Percentiles rank a stretch among this genome's conserved stretches.
phyloP scores from a whole-genome alignment of 2,329 filamentous ascomycete species.

The Alternaria sp. region DNA sequence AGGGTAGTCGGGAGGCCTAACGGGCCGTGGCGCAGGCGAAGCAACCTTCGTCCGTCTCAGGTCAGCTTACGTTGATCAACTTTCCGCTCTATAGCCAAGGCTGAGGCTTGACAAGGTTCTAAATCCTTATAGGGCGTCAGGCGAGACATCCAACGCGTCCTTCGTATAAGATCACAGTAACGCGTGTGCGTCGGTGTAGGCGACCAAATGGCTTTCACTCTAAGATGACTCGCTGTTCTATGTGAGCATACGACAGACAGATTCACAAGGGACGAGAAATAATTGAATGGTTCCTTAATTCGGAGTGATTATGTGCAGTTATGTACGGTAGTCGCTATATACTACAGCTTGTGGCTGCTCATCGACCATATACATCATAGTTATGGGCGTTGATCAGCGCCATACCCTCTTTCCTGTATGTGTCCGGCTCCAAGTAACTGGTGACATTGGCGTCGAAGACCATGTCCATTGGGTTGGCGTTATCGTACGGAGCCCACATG shows the following conservation, averaged over 20 bases:
- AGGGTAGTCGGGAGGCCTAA: not conserved
- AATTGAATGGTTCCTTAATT: not conserved
- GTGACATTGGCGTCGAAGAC: slow-evolving; percentile 57
- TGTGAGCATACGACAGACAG: not conserved
- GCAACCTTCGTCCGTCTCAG: not conserved
- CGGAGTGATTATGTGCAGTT: not conserved
- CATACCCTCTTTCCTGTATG: slow-evolving; percentile 54
- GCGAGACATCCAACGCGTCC: not conserved
- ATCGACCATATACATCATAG: slow-evolving; percentile 13
- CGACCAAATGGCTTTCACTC: not conserved
- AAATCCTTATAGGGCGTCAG: not conserved
- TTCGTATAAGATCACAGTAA: not conserved
- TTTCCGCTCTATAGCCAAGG: not conserved
- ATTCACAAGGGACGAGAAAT: not conserved
- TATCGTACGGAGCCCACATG: slow-evolving; percentile 52
- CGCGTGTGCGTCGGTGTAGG: not conserved
- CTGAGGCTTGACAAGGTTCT: not conserved
- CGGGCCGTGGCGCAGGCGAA: not conserved
- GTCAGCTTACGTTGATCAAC: not conserved
- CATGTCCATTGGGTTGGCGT: slow-evolving; percentile 46
- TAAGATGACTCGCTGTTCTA: not conserved
- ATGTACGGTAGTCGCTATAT: not conserved
- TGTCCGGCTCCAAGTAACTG: slow-evolving; percentile 51
- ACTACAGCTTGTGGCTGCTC: not conserved
- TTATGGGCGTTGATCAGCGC: slow-evolving; percentile 48